A percentile compares a stretch with the other conserved stretches of the same genome.
Evolutionary conservation across 2,329 filamentous ascomycete genomes (phyloP).

Genomic region (Monosporascus sp.): DNA sequence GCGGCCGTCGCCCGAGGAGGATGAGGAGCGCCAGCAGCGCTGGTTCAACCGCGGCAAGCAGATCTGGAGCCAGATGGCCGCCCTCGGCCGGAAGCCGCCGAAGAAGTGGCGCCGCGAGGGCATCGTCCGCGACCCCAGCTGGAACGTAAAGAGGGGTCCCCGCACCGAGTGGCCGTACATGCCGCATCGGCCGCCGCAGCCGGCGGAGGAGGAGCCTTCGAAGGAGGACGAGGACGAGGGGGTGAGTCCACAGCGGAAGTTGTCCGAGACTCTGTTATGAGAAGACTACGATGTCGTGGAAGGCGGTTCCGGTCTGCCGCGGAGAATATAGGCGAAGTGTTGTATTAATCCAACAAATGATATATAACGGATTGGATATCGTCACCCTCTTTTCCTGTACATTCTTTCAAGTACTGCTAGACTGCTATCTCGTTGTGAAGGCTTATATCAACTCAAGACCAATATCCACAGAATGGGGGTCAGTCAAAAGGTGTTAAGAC

Average conservation of each 20-base stretch:
- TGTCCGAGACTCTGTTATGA: slow-evolving; percentile 22
- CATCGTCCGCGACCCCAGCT: slow-evolving; percentile 38
- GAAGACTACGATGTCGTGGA: no score
- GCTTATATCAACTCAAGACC: no score
- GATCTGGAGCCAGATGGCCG: slow-evolving; percentile 56
- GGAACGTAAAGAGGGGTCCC: slow-evolving; percentile 29
- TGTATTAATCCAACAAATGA: no score
- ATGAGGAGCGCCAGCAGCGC: slow-evolving; percentile 50
- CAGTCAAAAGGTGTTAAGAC: no score
- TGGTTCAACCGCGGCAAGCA: slow-evolving; percentile 57
- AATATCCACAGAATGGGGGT: no score
- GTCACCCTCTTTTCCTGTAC: no score
- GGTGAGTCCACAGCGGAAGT: slow-evolving; percentile 20
- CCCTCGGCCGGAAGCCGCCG: slow-evolving; percentile 57
- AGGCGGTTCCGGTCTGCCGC: no score
- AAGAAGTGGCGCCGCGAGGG: slow-evolving; percentile 53
- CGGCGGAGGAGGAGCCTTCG: slow-evolving; percentile 10
- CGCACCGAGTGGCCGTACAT: slow-evolving; percentile 22
- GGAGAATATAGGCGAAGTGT: no score
- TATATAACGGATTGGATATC: no score
- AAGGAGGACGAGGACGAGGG: slow-evolving; percentile 21
- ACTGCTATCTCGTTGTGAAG: no score
- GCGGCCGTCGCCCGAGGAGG: slow-evolving; percentile 53
- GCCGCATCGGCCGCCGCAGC: slow-evolving; percentile 6
- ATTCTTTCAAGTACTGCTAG: no score